phyloP scores from a whole-genome alignment of 495 filamentous ascomycete species.

The Podospora tetraspora region DNA sequence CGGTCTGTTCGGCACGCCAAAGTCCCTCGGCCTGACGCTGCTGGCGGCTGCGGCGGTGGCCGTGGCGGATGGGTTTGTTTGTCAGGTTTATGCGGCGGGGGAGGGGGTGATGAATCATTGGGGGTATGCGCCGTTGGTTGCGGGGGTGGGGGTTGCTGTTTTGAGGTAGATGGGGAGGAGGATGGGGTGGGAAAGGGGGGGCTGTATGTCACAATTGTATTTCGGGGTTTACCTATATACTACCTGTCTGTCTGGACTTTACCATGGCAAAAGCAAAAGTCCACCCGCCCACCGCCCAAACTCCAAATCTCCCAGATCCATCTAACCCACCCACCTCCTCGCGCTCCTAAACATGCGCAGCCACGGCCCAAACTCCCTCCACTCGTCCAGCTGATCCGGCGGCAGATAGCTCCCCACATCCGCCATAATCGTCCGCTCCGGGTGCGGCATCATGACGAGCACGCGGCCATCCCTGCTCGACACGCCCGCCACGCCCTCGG shows the following conservation, averaged over 20 bases:
- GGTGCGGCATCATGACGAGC: conserved; percentile 93
- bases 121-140: conserved; percentile 47
- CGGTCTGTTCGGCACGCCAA: conserved; percentile 35
- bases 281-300: not conserved
- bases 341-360: conserved; percentile 72
- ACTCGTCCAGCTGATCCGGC: conserved; percentile 55
- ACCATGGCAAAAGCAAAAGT: not conserved
- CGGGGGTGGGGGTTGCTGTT: conserved; percentile 29
- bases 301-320: not conserved
- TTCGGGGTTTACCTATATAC: not conserved
- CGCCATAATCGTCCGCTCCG: conserved; percentile 82
- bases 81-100: conserved; percentile 29
- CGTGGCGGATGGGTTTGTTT: conserved; percentile 43
- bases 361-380: conserved; percentile 90
- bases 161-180: not conserved
- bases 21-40: conserved; percentile 43
- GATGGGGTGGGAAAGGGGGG: too few relatives aligned
- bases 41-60: conserved; percentile 42
- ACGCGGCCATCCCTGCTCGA: conserved; percentile 77
- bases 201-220: not conserved
- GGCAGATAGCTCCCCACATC: conserved; percentile 77
- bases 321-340: conserved; percentile 75
- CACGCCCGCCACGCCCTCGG: conserved; percentile 79
- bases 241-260: not conserved
- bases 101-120: conserved; percentile 52